Percentiles rank a stretch among this genome's conserved stretches.
These are phyloP conservation scores for Leccinum griseonigrum DNA, from an alignment of 1,284 basidiomycete genomes.

Conservation along the genomic window DNA sequence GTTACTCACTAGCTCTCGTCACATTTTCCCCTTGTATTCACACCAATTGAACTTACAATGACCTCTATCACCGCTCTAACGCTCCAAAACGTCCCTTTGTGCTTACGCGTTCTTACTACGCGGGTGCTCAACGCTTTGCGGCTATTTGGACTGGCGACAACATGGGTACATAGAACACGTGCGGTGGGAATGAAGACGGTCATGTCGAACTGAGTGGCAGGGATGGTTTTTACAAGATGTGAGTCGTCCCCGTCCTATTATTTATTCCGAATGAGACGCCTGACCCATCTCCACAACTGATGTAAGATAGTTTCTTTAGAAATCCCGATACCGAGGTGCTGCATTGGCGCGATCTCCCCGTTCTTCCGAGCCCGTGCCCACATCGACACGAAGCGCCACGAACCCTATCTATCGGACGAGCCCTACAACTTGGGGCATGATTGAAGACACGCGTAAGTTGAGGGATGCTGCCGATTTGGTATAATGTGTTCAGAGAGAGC, in stretches of 20 bases:
- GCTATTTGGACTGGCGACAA: constrained; percentile 99
- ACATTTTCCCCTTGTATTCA: constrained; percentile 2
- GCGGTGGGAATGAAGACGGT: constrained; percentile 93
- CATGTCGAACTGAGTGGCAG: constrained; percentile 87
- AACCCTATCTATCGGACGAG: constrained; percentile 91
- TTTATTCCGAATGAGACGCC: neutral
- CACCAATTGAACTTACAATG: constrained; percentile 83
- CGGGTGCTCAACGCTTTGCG: constrained; percentile 93
- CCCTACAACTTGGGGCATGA: constrained; percentile 72
- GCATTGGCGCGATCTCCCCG: constrained; percentile 91
- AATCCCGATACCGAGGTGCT: constrained; percentile 95
- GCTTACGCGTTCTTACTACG: constrained; percentile 93
- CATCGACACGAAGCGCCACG: constrained; percentile 96
- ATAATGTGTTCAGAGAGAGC: constrained; percentile 91
- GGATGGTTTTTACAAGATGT: constrained; percentile 93
- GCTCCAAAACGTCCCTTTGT: constrained; percentile 88
- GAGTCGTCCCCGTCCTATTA: constrained; percentile 30
- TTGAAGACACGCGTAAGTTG: constrained; percentile 79
- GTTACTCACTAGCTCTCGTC: neutral
- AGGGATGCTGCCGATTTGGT: constrained; percentile 97
- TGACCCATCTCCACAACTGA: constrained; percentile 62
- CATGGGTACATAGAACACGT: constrained; percentile 97
- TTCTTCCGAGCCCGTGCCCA: constrained; percentile 99
- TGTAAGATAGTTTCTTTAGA: constrained; percentile 96
- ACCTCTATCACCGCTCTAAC: constrained; percentile 73